Base-by-base conservation (phyloP, 805 yeast species). In the Schizosaccharomyces cryophilus region DNA sequence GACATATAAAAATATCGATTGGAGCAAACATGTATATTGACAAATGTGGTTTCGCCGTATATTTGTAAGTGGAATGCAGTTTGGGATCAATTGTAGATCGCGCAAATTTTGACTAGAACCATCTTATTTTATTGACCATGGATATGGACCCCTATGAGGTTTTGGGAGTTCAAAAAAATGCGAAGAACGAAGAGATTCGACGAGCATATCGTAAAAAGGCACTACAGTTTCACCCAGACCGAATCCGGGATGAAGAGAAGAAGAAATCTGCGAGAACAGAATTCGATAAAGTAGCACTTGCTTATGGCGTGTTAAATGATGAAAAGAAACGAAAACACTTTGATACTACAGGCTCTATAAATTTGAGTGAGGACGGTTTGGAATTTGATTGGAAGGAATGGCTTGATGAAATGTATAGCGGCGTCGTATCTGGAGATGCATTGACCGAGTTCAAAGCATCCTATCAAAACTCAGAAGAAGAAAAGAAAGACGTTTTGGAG, bases 241-340 rank as follows among this genome's bases (percentile, higher is more conserved):
- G 85, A 67, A 69, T 77, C 58, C 74, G 73, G 66, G 72, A 72
- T 9, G 72, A 68, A 9, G 74, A 70, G 58, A 70, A 69, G 45
- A 70, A 64, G 11, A 13, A 19, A 11, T 71, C 67, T 59, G 69
- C 75, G 42, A 73, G 71, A 61, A 58, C 42, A n/a, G 66, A 66
- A 63, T 87, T 88, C 69, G 84, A 87, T 60, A 72, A 78, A 65
- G 76, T 87, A 21, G 89, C 86, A 68, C 82, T 85, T 66, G 83
- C 95, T 24, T 86, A 85, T 69, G 74, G 82, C 54, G 75, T 87
- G 0, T 72, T 87, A 30, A 74, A 80, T 31, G 93, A 87, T 67
- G 72, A 76, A 0, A 69, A 70, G 45, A 77, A 78, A 64, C 73
- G 87, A 35, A 73, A 73, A 55, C 69, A 78, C 24, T 87, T 79